phyloP scores from a whole-genome alignment of 257 asterid species.

The Buddleja alternifolia region DNA sequence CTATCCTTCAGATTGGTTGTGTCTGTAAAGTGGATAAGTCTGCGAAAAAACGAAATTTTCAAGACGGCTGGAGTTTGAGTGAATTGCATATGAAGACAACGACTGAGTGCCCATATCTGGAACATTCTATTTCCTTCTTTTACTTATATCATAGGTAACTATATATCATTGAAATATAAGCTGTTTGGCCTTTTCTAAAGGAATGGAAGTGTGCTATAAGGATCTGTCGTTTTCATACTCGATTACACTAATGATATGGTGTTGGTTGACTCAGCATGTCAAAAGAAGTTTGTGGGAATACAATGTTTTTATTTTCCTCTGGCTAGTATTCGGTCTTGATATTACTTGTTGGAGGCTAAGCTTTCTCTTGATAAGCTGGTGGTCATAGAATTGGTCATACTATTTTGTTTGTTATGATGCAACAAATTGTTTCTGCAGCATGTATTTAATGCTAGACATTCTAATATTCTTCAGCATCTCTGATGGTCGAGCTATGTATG shows the following conservation, averaged over 20 bases:
- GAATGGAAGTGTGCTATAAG: conserved; percentile 3
- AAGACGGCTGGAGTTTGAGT: conserved; percentile 83
- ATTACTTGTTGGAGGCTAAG: not conserved
- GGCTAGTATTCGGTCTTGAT: not conserved
- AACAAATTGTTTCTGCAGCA: conserved; percentile 15
- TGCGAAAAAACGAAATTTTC: conserved; percentile 66
- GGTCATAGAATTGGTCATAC: conserved; percentile 19
- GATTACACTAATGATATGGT: not conserved
- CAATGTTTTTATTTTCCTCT: conserved; percentile 8
- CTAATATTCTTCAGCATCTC: conserved; percentile 63
- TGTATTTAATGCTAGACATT: conserved; percentile 15
- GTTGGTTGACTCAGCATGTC: not conserved
- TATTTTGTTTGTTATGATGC: conserved; percentile 11
- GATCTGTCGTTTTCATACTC: conserved; percentile 10
- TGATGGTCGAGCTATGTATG: conserved; percentile 84
- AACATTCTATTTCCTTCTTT: conserved; percentile 73
- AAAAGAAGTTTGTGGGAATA: not conserved
- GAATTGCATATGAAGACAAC: conserved; percentile 98
- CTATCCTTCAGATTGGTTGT: conserved; percentile 89
- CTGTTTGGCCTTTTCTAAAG: conserved; percentile 16
- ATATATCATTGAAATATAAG: conserved; percentile 2
- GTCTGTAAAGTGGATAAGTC: conserved; percentile 94
- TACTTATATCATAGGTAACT: conserved; percentile 89
- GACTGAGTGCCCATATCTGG: conserved; percentile 92
- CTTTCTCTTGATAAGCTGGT: conserved; percentile 20